Conservation (phyloP, 2,329 filamentous ascomycete genomes). For the Nemania sp. region DNA sequence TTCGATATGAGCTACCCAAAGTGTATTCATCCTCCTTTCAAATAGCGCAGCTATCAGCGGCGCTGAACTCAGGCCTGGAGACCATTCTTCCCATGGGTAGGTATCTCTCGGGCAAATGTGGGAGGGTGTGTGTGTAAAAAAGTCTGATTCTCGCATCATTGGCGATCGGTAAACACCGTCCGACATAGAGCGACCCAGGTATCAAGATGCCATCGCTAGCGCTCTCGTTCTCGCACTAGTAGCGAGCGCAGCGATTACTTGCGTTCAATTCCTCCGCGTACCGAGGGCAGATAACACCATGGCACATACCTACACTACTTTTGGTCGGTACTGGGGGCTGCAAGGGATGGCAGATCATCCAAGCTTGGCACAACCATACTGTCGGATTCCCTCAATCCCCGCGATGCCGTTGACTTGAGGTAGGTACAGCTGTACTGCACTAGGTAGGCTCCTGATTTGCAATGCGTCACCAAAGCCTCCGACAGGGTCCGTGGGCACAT, state of each 20-base stretch:
- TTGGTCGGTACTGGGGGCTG: slow-evolving; percentile 10
- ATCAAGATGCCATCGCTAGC: slow-evolving; percentile 15
- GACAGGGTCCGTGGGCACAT: slow-evolving; percentile 10
- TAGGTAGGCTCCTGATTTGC: slow-evolving; percentile 10
- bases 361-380: slow-evolving; percentile 27
- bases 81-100: too few relatives aligned
- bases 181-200: neutral
- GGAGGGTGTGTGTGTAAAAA: too few relatives aligned
- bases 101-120: too few relatives aligned
- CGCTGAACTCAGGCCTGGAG: too few relatives aligned
- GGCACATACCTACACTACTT: neutral
- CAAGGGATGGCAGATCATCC: slow-evolving; percentile 22
- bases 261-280: slow-evolving; percentile 8
- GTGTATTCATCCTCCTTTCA: too few relatives aligned
- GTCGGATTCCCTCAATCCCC: slow-evolving; percentile 22
- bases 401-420: slow-evolving; percentile 4
- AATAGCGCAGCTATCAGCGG: too few relatives aligned
- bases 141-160: too few relatives aligned
- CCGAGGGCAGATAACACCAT: slow-evolving; percentile 4
- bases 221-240: slow-evolving; percentile 14
- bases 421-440: neutral
- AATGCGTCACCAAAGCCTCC: slow-evolving; percentile 14
- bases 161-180: too few relatives aligned
- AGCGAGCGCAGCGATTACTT: slow-evolving; percentile 1
- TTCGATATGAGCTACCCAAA: too few relatives aligned